Evolutionary conservation across 148 eudicot species (phyloP).

Genomic region (Rhododendron molle): DNA sequence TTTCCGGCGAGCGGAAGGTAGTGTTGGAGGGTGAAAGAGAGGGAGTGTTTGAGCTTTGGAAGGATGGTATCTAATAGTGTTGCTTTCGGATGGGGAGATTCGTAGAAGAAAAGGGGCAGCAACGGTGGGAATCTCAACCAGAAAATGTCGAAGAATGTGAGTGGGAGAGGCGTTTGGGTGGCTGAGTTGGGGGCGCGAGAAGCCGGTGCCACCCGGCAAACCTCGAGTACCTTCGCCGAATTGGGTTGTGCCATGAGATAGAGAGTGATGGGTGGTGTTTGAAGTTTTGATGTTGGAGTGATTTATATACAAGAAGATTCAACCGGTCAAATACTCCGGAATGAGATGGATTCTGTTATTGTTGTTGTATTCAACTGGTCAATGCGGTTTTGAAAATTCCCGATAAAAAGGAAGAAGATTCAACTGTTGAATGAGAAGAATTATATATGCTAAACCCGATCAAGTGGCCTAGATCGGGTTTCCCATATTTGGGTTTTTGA

Average conservation of each 20-base stretch:
- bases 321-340: not conserved
- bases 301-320: not conserved
- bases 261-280: not conserved
- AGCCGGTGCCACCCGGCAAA: not conserved
- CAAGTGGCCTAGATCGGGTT: not conserved
- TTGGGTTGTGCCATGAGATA: not conserved
- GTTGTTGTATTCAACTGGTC: no score
- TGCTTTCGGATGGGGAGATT: not conserved
- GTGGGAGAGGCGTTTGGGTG: conserved; percentile 8
- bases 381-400: no score
- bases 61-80: not conserved
- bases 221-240: not conserved
- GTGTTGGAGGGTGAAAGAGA: conserved; percentile 10
- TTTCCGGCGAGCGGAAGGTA: conserved; percentile 13
- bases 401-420: not conserved
- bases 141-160: conserved; percentile 3
- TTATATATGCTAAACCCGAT: not conserved
- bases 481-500: not conserved
- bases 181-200: not conserved
- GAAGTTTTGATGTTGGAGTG: not conserved
- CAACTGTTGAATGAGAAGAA: not conserved
- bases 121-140: not conserved
- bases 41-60: conserved; percentile 1
- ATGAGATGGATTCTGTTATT: no score
- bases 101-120: conserved; percentile 4